Base-by-base conservation (phyloP, 2,329 filamentous ascomycete genomes). In the Xylaria sp. region DNA sequence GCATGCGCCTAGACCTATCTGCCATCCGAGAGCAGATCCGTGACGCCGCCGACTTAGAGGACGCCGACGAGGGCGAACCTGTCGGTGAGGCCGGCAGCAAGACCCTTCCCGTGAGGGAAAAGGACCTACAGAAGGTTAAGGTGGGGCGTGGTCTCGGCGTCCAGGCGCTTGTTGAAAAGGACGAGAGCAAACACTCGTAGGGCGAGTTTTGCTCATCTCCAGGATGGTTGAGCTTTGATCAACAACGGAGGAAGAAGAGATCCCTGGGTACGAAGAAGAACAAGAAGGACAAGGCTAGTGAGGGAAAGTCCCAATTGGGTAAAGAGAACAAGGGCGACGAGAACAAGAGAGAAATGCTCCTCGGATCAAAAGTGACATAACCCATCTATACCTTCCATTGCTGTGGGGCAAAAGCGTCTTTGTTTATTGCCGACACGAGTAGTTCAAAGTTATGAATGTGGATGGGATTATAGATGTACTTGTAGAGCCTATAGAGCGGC, bases 1-100 rank as follows among this genome's bases (percentile, higher is more conserved):
- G 89, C 77, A 99, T 99, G 96, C 90, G 90, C 69, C 92, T 97
- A 79, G 91, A 98, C 75, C 86, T 99, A 49, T 80, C 81, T 2
- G 81, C 83, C 57, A 77, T 90, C 50, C 81, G 84, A 61, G 82
- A 86, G 66, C 83, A 85, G 71, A 84, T 92, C 77, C 79, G 83
- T 68, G 81, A 83, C 65, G 81, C 73, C 27, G 63, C 82, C 76
- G 75, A 83, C 60, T 81, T 82, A 68, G 81, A 79, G 64, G 81
- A 83, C 15, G 70, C 3, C 5, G 75, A 92, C 77, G 91, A 93
- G 81, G 91, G 90, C 7, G 90, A 92, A 13, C 83, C 88, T 2
- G 90, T 92, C 1, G 91, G 91, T n/a, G 87, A 77, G 84, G 85
- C 17, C 22, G 70, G 67, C 50, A 67, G 61, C 61, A 70, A 67